Evolutionary conservation across 331 rosid species (phyloP).

Genomic region (Erythrophleum ivorense): DNA sequence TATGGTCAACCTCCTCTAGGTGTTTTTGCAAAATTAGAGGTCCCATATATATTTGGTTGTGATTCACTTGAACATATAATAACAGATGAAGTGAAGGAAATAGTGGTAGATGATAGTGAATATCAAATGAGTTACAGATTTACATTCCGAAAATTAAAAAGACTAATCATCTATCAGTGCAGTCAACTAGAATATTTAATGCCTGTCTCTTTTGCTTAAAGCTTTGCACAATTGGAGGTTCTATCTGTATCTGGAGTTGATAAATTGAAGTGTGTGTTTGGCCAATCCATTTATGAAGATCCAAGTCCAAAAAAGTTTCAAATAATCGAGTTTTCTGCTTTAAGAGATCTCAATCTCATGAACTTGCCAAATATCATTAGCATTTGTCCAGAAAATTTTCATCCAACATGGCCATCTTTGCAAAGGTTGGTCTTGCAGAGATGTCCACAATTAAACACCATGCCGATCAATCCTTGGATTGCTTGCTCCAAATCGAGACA

Average conservation of each 20-base stretch:
- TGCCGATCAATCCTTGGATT: background rate
- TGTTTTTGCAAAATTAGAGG: background rate
- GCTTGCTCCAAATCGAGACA: background rate
- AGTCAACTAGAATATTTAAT: background rate
- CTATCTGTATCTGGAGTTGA: background rate
- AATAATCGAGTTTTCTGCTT: background rate
- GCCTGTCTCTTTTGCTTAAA: background rate
- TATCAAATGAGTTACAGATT: too few relatives aligned
- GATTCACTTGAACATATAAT: background rate
- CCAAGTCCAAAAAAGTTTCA: background rate
- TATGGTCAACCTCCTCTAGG: background rate
- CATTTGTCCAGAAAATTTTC: background rate
- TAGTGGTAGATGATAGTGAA: background rate
- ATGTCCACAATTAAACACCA: background rate
- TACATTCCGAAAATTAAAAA: constrained; percentile 18
- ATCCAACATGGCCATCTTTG: background rate
- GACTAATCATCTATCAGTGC: background rate
- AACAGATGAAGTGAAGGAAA: background rate
- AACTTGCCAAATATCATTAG: background rate
- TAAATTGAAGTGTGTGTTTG: constrained; percentile 20
- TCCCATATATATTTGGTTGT: constrained; percentile 8
- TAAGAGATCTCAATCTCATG: fast-evolving
- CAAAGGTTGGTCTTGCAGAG: background rate
- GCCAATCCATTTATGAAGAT: background rate
- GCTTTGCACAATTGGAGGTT: background rate